phyloP scores from a whole-genome alignment of 805 yeast genomes.

The Clavispora carvajalis region DNA sequence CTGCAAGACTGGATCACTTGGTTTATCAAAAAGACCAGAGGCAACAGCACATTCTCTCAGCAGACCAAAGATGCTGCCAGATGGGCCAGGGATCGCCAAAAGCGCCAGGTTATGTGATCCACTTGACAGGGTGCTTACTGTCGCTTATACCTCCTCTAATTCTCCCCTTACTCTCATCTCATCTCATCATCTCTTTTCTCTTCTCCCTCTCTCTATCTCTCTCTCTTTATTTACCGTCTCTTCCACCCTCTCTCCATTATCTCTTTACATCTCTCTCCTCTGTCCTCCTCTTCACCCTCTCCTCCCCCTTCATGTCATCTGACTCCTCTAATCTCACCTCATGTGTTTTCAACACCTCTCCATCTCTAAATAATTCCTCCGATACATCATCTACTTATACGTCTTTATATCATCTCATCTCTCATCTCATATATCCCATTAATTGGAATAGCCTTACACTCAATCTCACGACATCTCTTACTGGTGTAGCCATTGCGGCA shows the following conservation, averaged over 20 bases:
- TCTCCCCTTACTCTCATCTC: conserved; percentile 8
- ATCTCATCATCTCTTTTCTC: conserved; percentile 5
- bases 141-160: conserved; percentile 5
- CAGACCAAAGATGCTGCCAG: conserved; percentile 86
- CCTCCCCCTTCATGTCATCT: too few relatives aligned
- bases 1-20: conserved; percentile 74
- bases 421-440: conserved; percentile 1
- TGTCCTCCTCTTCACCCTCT: too few relatives aligned
- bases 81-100: conserved; percentile 93
- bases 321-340: conserved; percentile 5
- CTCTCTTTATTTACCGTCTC: conserved; percentile 5
- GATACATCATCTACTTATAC: conserved; percentile 1
- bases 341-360: conserved; percentile 3
- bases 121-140: conserved; percentile 2
- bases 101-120: conserved; percentile 26
- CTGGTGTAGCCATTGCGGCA: not conserved
- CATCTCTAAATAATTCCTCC: conserved; percentile 2
- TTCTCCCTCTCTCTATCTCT: not conserved
- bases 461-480: not conserved
- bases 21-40: conserved; percentile 68
- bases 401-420: conserved; percentile 5
- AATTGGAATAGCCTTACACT: not conserved
- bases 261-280: conserved; percentile 1
- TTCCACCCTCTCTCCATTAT: conserved; percentile 2
- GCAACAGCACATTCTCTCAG: conserved; percentile 54